Conservation (phyloP, 805 yeast species). For the Blastobotrys attinorum region DNA sequence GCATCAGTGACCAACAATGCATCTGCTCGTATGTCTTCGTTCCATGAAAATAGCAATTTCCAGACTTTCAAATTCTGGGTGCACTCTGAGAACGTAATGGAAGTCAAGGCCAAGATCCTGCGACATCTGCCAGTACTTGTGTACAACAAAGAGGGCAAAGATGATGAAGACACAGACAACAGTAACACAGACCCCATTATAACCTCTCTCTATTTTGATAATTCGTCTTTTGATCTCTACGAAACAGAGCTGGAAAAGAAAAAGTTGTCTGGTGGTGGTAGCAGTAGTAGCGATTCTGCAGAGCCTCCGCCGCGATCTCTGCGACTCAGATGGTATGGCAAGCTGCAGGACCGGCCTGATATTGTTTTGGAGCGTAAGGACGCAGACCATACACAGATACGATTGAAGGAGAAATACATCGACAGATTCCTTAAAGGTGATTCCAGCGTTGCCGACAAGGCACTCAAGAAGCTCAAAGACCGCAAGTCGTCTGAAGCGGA, state of each 20-base stretch:
- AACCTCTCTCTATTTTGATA: slow-evolving; percentile 84
- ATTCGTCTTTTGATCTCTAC: slow-evolving; percentile 72
- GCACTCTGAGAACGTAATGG: slow-evolving; percentile 95
- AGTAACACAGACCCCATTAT: slow-evolving; percentile 68
- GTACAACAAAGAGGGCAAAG: slow-evolving; percentile 44
- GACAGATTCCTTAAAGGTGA: slow-evolving; percentile 59
- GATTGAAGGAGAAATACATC: slow-evolving; percentile 73
- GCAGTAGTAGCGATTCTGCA: slow-evolving; percentile 30
- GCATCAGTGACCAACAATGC: slow-evolving; percentile 30
- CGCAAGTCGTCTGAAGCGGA: slow-evolving; percentile 48
- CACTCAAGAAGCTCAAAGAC: slow-evolving; percentile 52
- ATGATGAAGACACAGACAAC: slow-evolving; percentile 11
- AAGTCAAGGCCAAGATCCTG: slow-evolving; percentile 89
- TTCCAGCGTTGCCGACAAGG: slow-evolving; percentile 39
- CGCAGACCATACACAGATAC: slow-evolving; percentile 52
- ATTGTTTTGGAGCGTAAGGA: slow-evolving; percentile 63
- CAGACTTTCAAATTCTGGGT: slow-evolving; percentile 85
- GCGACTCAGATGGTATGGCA: slow-evolving; percentile 88
- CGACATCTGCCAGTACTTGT: slow-evolving; percentile 90
- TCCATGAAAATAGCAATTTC: slow-evolving; percentile 30
- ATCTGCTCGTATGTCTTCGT: slow-evolving; percentile 26
- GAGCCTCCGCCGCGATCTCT: slow-evolving; percentile 70
- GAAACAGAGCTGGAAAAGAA: slow-evolving; percentile 72
- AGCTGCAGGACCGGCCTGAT: slow-evolving; percentile 64
- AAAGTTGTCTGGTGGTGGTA: slow-evolving; percentile 27